Percentiles rank a stretch among this genome's conserved stretches.
These are phyloP conservation scores for Grigorovia transvaalensis DNA, from an alignment of 805 yeast species.

Conservation along the genomic window DNA sequence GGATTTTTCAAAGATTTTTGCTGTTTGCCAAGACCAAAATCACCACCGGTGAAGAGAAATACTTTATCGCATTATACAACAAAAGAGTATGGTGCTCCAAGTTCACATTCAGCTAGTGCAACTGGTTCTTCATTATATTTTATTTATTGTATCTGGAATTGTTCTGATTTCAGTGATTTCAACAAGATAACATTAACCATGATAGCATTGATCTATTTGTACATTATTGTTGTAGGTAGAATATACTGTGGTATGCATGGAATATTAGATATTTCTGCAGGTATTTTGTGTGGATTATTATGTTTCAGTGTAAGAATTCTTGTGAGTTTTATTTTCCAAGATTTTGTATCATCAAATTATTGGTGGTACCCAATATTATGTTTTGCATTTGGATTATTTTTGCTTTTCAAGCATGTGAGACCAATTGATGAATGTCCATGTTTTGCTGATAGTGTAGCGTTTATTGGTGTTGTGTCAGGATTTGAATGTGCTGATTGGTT, in stretches of 20 bases:
- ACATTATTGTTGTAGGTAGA: conserved; percentile 67
- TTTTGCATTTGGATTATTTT: conserved; percentile 33
- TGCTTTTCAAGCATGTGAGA: conserved; percentile 63
- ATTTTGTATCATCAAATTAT: conserved; percentile 17
- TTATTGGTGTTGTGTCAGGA: conserved; percentile 80
- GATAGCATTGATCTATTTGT: conserved; percentile 38
- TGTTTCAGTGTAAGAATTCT: conserved; percentile 38
- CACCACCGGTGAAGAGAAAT: conserved; percentile 85
- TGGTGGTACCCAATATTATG: conserved; percentile 30
- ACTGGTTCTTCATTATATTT: conserved; percentile 61
- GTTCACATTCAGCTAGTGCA: conserved; percentile 90
- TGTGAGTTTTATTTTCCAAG: conserved; percentile 36
- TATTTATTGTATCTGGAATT: conserved; percentile 16
- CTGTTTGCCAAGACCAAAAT: conserved; percentile 84
- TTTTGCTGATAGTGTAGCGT: conserved; percentile 90
- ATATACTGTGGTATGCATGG: conserved; percentile 99
- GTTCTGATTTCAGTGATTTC: not conserved
- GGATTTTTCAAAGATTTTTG: conserved; percentile 77
- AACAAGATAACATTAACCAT: conserved; percentile 8
- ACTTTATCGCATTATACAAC: conserved; percentile 85
- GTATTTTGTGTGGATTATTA: conserved; percentile 50
- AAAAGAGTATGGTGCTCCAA: conserved; percentile 91
- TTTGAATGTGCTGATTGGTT: conserved; percentile 54
- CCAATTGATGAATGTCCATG: conserved; percentile 97
- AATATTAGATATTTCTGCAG: conserved; percentile 59